A percentile compares a stretch with the other conserved stretches of the same genome.
phyloP scores from a whole-genome alignment of 495 filamentous ascomycete species.

The Hypoxylon fragiforme region DNA sequence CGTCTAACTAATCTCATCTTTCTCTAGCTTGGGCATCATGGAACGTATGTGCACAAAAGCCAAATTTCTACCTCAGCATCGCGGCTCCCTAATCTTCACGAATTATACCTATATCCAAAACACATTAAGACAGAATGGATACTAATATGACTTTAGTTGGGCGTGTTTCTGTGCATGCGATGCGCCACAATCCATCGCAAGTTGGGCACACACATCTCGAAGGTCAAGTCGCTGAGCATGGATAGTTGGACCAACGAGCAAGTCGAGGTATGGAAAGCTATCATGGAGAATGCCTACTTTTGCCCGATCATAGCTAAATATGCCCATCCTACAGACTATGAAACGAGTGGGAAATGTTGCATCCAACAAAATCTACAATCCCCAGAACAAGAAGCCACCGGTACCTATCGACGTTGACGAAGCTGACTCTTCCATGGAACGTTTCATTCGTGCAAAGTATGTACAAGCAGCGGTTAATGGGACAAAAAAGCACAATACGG shows the following conservation, averaged over 20 bases:
- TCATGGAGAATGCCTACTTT: background rate
- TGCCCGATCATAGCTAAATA: slow-evolving; percentile 27
- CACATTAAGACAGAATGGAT: background rate
- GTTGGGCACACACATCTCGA: slow-evolving; percentile 95
- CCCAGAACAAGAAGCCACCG: slow-evolving; percentile 74
- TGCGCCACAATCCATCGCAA: slow-evolving; percentile 96
- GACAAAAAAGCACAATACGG: slow-evolving; percentile 46
- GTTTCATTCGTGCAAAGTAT: slow-evolving; percentile 93
- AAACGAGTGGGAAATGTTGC: slow-evolving; percentile 81
- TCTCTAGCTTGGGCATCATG: slow-evolving; percentile 92
- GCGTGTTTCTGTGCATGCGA: slow-evolving; percentile 96
- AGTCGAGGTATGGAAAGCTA: slow-evolving; percentile 71
- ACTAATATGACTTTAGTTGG: slow-evolving; percentile 62
- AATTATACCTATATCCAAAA: slow-evolving; percentile 4
- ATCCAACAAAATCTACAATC: slow-evolving; percentile 88
- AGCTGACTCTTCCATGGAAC: slow-evolving; percentile 88
- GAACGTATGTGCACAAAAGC: slow-evolving; percentile 69
- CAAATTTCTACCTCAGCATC: slow-evolving; percentile 2
- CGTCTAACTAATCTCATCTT: slow-evolving; percentile 25
- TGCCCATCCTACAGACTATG: slow-evolving; percentile 68
- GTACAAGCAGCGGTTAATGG: slow-evolving; percentile 54
- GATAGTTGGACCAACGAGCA: slow-evolving; percentile 94
- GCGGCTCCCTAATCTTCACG: background rate
- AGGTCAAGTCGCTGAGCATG: slow-evolving; percentile 98
- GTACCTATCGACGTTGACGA: slow-evolving; percentile 90